These are phyloP conservation scores for Periconia macrospinosa DNA, from an alignment of 2,329 filamentous ascomycete genomes.

Conservation along the genomic window DNA sequence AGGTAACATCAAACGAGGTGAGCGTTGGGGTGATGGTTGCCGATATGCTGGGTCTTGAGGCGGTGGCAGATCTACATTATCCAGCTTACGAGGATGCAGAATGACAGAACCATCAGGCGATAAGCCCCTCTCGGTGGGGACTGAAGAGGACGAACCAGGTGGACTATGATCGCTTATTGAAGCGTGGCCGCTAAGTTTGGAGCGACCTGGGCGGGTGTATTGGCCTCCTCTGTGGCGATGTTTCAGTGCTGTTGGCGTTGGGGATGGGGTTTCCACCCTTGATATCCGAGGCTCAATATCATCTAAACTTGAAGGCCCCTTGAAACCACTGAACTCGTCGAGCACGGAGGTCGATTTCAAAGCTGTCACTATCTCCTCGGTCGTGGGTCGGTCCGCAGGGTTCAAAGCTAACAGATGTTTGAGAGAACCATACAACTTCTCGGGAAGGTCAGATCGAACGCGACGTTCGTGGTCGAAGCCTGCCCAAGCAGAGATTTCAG, in stretches of 20 bases:
- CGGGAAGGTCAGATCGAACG: slow-evolving; percentile 78
- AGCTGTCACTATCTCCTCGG: slow-evolving; percentile 78
- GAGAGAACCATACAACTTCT: slow-evolving; percentile 82
- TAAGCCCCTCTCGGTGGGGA: slow-evolving; percentile 17
- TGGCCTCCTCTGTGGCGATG: slow-evolving; percentile 25
- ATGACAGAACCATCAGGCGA: slow-evolving; percentile 34
- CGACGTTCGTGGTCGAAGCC: slow-evolving; percentile 80
- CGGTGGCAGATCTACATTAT: slow-evolving; percentile 28
- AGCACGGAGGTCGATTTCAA: slow-evolving; percentile 67
- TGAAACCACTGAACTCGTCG: slow-evolving; percentile 49
- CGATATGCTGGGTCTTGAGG: slow-evolving; percentile 4
- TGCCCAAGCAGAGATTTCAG: slow-evolving; percentile 83
- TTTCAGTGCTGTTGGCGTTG: slow-evolving; percentile 23
- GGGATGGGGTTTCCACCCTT: slow-evolving; percentile 46
- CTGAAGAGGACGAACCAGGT: slow-evolving; percentile 33
- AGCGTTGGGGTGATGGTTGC: slow-evolving; percentile 6
- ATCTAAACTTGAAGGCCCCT: slow-evolving; percentile 33
- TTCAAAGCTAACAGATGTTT: slow-evolving; percentile 78
- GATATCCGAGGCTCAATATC: slow-evolving; percentile 47
- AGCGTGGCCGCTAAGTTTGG: slow-evolving; percentile 29
- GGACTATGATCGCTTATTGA: slow-evolving; percentile 33
- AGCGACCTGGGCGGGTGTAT: slow-evolving; percentile 34
- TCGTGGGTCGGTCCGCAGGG: slow-evolving; percentile 75
- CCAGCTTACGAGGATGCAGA: slow-evolving; percentile 31
- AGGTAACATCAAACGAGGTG: slow-evolving; percentile 36